Conservation (phyloP, 306 rosid genomes). For the Castanea mollissima region DNA sequence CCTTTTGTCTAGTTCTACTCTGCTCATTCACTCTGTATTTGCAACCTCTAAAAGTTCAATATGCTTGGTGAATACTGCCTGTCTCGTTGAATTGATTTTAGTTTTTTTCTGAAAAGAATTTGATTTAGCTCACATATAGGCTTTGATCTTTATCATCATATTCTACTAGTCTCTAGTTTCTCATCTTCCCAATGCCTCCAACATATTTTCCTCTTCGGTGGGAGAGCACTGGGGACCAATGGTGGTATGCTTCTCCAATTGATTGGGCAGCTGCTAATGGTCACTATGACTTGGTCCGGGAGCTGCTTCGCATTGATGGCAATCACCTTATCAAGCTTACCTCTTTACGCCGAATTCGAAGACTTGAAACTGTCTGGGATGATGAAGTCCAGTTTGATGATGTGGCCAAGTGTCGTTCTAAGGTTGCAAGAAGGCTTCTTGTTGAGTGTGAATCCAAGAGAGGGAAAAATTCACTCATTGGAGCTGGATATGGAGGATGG, state of each 20-base stretch:
- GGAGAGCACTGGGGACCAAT: slow-evolving; percentile 99
- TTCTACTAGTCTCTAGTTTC: slow-evolving; percentile 13
- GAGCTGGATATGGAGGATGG: slow-evolving; percentile 94
- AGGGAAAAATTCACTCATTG: slow-evolving; percentile 67
- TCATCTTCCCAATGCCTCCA: slow-evolving; percentile 66
- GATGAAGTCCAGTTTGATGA: slow-evolving; percentile 74
- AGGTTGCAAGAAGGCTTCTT: slow-evolving; percentile 70
- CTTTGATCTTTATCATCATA: neutral
- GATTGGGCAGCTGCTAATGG: slow-evolving; percentile 99
- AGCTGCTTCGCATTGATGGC: slow-evolving; percentile 75
- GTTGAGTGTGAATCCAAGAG: slow-evolving; percentile 60
- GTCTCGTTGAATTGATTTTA: slow-evolving; percentile 18
- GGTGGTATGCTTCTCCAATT: slow-evolving; percentile 99
- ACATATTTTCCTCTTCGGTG: slow-evolving; percentile 87
- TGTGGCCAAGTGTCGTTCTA: slow-evolving; percentile 70
- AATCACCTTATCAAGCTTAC: slow-evolving; percentile 93
- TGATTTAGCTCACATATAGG: neutral
- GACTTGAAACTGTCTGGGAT: slow-evolving; percentile 96
- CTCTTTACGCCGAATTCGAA: slow-evolving; percentile 82
- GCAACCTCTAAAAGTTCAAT: neutral
- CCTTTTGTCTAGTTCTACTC: neutral
- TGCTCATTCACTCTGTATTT: neutral
- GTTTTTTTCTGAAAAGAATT: slow-evolving; percentile 14
- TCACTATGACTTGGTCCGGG: slow-evolving; percentile 84
- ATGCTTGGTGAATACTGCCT: neutral